Conservation (phyloP, 2,329 filamentous ascomycete species). For the Botrytis elliptica region DNA sequence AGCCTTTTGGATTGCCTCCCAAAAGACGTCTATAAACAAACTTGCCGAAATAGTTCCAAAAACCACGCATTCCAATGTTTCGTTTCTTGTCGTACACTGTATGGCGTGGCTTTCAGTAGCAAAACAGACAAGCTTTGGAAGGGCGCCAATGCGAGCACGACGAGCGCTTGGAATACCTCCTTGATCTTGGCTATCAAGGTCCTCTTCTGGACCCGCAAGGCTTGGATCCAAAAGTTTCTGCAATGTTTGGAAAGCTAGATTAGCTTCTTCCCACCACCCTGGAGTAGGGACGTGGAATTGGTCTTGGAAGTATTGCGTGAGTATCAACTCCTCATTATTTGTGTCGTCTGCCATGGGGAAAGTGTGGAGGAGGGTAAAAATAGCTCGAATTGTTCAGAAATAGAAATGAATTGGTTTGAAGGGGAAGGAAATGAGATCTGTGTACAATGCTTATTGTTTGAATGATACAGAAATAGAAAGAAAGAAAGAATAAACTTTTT, state of each 20-base stretch:
- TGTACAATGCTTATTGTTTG: not conserved
- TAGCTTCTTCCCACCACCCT: constrained; percentile 1
- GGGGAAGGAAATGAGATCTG: not conserved
- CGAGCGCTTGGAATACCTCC: constrained; percentile 16
- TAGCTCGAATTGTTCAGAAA: not conserved
- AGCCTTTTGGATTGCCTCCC: constrained; percentile 19
- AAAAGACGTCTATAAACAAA: constrained; percentile 23
- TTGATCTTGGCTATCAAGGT: constrained; percentile 11
- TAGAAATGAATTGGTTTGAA: not conserved
- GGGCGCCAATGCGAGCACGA: constrained; percentile 1
- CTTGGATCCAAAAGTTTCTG: not conserved
- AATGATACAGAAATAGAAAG: not conserved
- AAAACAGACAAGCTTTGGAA: constrained; percentile 22
- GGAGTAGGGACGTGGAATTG: constrained; percentile 1
- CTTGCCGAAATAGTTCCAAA: constrained; percentile 23
- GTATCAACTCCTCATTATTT: not conserved
- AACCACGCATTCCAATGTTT: constrained; percentile 24
- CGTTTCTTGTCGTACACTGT: constrained; percentile 19
- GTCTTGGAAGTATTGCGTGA: constrained; percentile 10
- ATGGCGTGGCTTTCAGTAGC: constrained; percentile 20
- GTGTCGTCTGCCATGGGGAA: not conserved
- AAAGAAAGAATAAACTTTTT: not conserved
- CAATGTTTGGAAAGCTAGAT: constrained; percentile 9
- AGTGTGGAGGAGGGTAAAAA: not conserved
- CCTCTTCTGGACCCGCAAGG: not conserved